Conservation (phyloP, 2,329 filamentous ascomycete species). For the Didymellaceae sp. region DNA sequence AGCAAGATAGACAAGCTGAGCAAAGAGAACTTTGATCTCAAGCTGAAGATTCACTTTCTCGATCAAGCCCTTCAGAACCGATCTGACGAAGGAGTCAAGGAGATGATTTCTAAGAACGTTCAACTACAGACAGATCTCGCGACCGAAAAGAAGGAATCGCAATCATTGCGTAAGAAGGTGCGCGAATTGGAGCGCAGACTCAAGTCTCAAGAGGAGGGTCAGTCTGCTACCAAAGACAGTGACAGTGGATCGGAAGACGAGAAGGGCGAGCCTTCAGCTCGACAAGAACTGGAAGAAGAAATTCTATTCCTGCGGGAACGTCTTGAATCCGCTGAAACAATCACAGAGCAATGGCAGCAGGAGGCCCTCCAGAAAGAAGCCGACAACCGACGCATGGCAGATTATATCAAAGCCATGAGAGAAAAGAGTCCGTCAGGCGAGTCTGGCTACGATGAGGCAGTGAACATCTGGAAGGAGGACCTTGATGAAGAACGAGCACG, state of each 20-base stretch:
- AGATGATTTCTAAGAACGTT: conserved; percentile 97
- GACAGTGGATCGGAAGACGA: conserved; percentile 58
- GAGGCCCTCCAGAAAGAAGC: conserved; percentile 80
- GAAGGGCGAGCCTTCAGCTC: conserved; percentile 60
- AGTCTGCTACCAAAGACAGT: conserved; percentile 54
- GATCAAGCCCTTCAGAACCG: conserved; percentile 91
- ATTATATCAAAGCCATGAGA: conserved; percentile 73
- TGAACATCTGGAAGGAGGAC: conserved; percentile 92
- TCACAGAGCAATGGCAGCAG: conserved; percentile 81
- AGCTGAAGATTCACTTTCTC: conserved; percentile 82
- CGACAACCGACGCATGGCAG: conserved; percentile 85
- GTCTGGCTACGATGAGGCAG: conserved; percentile 49
- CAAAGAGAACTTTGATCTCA: conserved; percentile 94
- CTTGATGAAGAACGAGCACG: conserved; percentile 89
- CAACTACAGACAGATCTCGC: conserved; percentile 90
- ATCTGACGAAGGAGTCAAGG: conserved; percentile 94
- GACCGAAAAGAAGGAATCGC: conserved; percentile 89
- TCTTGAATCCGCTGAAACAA: conserved; percentile 80
- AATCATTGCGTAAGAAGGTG: conserved; percentile 77
- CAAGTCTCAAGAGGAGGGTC: conserved; percentile 62
- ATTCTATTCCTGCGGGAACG: conserved; percentile 83
- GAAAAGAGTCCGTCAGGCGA: conserved; percentile 50
- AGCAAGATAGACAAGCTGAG: conserved; percentile 94
- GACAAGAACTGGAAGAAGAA: conserved; percentile 82
- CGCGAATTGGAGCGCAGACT: conserved; percentile 86